Percentiles rank a stretch among this genome's conserved stretches.
Evolutionary conservation across 2,329 filamentous ascomycete species (phyloP).

Genomic region (Exophiala dermatitidis): DNA sequence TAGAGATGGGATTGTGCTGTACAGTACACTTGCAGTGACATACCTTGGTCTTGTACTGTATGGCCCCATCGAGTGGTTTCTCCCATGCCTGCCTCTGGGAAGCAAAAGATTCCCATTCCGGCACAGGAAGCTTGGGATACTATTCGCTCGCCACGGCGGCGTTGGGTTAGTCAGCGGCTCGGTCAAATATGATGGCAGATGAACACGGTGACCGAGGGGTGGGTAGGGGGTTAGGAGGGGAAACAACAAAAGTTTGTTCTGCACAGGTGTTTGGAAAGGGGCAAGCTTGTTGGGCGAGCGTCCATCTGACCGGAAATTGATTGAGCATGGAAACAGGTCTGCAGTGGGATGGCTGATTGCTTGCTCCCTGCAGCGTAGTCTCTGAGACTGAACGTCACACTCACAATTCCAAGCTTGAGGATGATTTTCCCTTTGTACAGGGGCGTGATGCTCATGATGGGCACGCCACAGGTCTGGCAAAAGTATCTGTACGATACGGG

Average conservation of each 20-base stretch:
- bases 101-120: conserved; percentile 25
- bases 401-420: conserved; percentile 44
- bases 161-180: neutral
- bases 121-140: conserved; percentile 20
- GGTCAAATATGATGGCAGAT: neutral
- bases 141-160: neutral
- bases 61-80: conserved; percentile 14
- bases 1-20: too few species aligned
- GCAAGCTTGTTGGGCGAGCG: too few species aligned
- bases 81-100: conserved; percentile 19
- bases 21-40: neutral
- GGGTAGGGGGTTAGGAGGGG: too few species aligned
- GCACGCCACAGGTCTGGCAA: conserved; percentile 43
- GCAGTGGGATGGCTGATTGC: too few species aligned
- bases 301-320: too few species aligned
- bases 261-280: too few species aligned
- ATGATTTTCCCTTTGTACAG: conserved; percentile 39
- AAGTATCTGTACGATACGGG: conserved; percentile 33
- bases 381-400: neutral
- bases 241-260: too few species aligned
- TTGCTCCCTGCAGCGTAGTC: neutral
- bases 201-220: too few species aligned
- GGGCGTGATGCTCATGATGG: conserved; percentile 42
- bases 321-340: too few species aligned
- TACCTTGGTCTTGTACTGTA: conserved; percentile 24